Evolutionary conservation across 495 filamentous ascomycete genomes (phyloP).

Genomic region (Penicillium odoratum): DNA sequence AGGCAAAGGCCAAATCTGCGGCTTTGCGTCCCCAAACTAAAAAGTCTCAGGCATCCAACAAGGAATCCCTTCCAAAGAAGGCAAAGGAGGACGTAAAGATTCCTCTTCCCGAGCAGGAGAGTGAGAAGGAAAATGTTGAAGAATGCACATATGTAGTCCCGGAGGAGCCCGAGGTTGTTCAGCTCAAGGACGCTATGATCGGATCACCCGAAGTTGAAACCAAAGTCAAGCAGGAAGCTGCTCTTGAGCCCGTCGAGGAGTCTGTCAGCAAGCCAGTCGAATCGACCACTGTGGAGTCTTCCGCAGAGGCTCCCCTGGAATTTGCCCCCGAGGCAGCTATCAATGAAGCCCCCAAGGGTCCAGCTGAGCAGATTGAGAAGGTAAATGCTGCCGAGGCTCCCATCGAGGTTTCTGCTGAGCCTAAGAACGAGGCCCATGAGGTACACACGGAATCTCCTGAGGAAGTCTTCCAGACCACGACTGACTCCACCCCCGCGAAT

Average conservation of each 20-base stretch:
- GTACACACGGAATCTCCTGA: slow-evolving; percentile 1
- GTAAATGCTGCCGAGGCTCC: not conserved
- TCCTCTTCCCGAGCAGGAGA: slow-evolving; percentile 15
- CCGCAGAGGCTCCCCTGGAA: slow-evolving; percentile 1
- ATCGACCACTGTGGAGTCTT: slow-evolving; percentile 3
- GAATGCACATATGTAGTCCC: slow-evolving; percentile 8
- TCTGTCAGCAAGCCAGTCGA: slow-evolving; percentile 8
- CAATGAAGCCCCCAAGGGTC: not conserved
- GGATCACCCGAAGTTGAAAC: slow-evolving; percentile 12
- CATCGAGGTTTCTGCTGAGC: slow-evolving; percentile 3
- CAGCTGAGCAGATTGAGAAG: not conserved
- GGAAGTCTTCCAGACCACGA: not conserved
- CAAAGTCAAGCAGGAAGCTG: slow-evolving; percentile 2
- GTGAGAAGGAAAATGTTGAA: slow-evolving; percentile 28
- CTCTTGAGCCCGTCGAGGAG: slow-evolving; percentile 5
- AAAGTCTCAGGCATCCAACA: slow-evolving; percentile 20
- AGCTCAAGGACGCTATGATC: slow-evolving; percentile 4
- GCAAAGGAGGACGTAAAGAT: slow-evolving; percentile 7
- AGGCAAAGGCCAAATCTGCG: slow-evolving; percentile 26
- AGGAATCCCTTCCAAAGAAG: slow-evolving; percentile 13
- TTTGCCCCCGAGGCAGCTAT: not conserved
- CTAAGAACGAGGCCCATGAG: slow-evolving; percentile 1
- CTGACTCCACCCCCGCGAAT: slow-evolving; percentile 5
- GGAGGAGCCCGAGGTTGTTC: slow-evolving; percentile 12
- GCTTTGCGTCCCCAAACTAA: slow-evolving; percentile 24